Evolutionary conservation across 2,329 filamentous ascomycete genomes (phyloP), one percentile per base, ranked within the genome.

Genomic region (Trichoderma koningiopsis): DNA sequence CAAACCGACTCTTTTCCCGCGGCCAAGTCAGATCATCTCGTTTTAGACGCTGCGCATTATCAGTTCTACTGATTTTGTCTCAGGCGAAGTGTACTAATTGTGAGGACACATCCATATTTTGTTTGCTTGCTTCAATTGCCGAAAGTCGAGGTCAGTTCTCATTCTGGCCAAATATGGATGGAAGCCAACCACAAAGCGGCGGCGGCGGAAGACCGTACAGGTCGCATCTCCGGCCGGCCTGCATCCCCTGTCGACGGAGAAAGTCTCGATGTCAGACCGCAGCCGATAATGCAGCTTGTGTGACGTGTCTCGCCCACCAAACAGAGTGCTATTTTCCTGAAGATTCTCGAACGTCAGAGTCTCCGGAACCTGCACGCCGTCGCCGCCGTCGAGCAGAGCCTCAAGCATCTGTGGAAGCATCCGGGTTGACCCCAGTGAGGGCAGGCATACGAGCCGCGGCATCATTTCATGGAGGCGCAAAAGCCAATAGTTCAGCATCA

Each of bases 211-310:
- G 88, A 56, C 88, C 87, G 3, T 89, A 89, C 74, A 81, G 88
- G 70, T 89, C 87, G 8, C 88, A 89, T 77, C 83, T 88, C 70
- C 84, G 85, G 49, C 86, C 87, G 61, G 88, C 88, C 10, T 90
- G 88, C 77, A 79, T 87, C 64, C 79, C 87, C 16, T 90, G 88
- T 74, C 83, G 88, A 65, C 84, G 84, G 70, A 83, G 88, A 70
- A 89, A 89, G 75, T 88, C 87, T 2, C 82, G 88, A 72, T 90
- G 88, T 75, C 88, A 87, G 22, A 83, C 87, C 33, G 86, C 88
- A 73, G 78, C 84, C 16, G 81, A 83, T 5, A 82, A 84, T 2
- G 79, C 84, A 63, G 81, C 82, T 8, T 90, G 88, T 73, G 77
- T 88, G 10, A 82, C 89, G 74, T 90, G 88, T 75, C 83, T 83